These are phyloP conservation scores for Chytriomyces sp. DNA, from an alignment of 192 early-diverging fungal genomes.

Conservation along the genomic window DNA sequence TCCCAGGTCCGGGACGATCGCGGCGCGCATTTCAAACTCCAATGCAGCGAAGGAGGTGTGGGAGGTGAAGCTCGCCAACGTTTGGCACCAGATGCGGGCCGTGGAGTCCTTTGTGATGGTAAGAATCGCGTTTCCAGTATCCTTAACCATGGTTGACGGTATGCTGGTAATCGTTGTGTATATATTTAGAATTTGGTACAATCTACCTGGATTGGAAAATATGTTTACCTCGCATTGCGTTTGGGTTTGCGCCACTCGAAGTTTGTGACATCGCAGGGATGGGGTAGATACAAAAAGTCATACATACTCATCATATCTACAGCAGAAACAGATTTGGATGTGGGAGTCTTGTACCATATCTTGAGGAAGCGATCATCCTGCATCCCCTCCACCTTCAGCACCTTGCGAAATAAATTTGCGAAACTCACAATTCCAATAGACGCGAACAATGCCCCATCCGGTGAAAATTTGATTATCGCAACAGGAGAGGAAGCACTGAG, in stretches of 20 bases:
- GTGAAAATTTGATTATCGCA: slow-evolving; percentile 57
- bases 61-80: slow-evolving; percentile 4
- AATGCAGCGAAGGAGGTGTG: slow-evolving; percentile 36
- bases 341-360: slow-evolving; percentile 54
- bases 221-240: not conserved
- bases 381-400: not conserved
- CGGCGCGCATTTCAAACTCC: slow-evolving; percentile 66
- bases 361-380: slow-evolving; percentile 69
- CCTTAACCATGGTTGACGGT: too few species aligned
- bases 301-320: slow-evolving; percentile 16
- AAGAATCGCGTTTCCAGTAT: slow-evolving; percentile 51
- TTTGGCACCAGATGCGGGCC: slow-evolving; percentile 71
- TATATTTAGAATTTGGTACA: not conserved
- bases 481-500: not conserved
- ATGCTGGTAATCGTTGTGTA: not conserved
- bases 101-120: slow-evolving; percentile 72
- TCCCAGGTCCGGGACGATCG: slow-evolving; percentile 60
- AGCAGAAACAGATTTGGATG: not conserved
- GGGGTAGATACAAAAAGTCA: slow-evolving; percentile 68
- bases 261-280: slow-evolving; percentile 60
- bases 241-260: slow-evolving; percentile 62
- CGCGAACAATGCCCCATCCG: slow-evolving; percentile 63
- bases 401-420: not conserved
- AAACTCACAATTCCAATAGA: slow-evolving; percentile 56
- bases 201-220: not conserved